phyloP scores from a whole-genome alignment of 2,329 filamentous ascomycete genomes.

The Mariannaea elegans region DNA sequence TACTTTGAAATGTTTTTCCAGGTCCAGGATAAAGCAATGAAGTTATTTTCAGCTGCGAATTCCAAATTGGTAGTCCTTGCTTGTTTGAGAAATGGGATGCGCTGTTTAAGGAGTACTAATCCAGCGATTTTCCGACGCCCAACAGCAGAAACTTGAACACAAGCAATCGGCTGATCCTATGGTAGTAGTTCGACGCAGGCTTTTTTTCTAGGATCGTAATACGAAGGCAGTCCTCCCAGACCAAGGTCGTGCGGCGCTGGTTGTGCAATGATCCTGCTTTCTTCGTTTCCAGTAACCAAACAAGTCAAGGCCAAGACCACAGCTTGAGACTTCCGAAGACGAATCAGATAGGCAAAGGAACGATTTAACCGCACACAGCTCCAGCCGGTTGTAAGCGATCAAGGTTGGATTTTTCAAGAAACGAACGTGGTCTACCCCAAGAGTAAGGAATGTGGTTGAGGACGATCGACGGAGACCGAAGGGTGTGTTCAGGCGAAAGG shows the following conservation, averaged over 20 bases:
- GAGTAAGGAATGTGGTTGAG: constrained; percentile 34
- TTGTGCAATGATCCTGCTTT: constrained; percentile 18
- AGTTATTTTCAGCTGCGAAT: neutral
- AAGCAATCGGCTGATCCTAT: constrained; percentile 13
- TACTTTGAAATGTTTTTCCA: constrained; percentile 13
- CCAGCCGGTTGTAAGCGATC: neutral
- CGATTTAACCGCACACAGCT: neutral
- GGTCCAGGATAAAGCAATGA: constrained; percentile 4
- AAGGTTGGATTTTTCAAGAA: constrained; percentile 3
- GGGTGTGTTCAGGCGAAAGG: constrained; percentile 17
- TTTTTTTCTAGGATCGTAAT: constrained; percentile 12
- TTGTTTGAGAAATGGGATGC: constrained; percentile 8
- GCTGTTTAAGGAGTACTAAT: constrained; percentile 25
- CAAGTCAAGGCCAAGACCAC: neutral
- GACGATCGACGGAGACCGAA: constrained; percentile 18
- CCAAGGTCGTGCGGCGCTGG: constrained; percentile 18
- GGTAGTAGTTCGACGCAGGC: constrained; percentile 5
- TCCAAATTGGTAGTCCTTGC: neutral
- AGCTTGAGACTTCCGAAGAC: neutral
- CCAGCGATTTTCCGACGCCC: constrained; percentile 18
- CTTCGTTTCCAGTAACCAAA: constrained; percentile 13
- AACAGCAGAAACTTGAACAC: constrained; percentile 23
- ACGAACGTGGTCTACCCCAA: constrained; percentile 27
- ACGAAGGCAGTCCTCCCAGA: constrained; percentile 20
- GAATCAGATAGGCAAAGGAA: constrained; percentile 12